Base-by-base conservation (phyloP, 345 rosid genomes). In the Passiflora organensis region DNA sequence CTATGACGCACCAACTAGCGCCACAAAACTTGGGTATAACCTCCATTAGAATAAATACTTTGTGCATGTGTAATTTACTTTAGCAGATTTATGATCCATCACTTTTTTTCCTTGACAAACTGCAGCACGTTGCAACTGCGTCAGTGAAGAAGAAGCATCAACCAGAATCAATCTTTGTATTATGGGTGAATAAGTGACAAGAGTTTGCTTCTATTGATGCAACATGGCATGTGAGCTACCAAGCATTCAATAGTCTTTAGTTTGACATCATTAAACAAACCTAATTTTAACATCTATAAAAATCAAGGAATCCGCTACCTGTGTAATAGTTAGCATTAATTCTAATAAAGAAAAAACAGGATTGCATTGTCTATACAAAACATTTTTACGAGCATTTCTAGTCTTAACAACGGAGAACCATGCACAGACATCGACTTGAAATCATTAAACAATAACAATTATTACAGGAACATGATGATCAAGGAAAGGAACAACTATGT, bases 91-190 rank as follows among this genome's bases (percentile, higher is more conserved):
- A 52, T 71, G 51, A 81, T 60, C 32, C 19, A 46, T 58, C 51
- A 39, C 48, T 41, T 15, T 66, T 72, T 44, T 28, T 28, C 34
- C 53, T 39, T 46, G 6, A 24, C 59, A 53, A 18, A n/a, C n/a
- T n/a, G 77, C 78, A 75, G 70, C 83, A 78, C 77, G 56, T 70
- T 78, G 64, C 83, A 80, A 71, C 75, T 80, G 77, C 83, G 70
- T 2, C 8, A 28, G 34, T 32, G 73, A 76, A 69, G 68, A 60
- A 72, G 36, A 68, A 28, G 71, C 62, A 62, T 38, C 67, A 32
- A 45, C 34, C 19, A 68, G 56, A 47, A 66, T 53, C 66, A 56
- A 61, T 62, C 34, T 28, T 19, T n/a, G 58, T 59, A 43, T 62
- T 64, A 58, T 49, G 39, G 63, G 61, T 66, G 44, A 37, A 6